phyloP scores from a whole-genome alignment of 2,329 filamentous ascomycete genomes.

The Colletotrichum sp. region DNA sequence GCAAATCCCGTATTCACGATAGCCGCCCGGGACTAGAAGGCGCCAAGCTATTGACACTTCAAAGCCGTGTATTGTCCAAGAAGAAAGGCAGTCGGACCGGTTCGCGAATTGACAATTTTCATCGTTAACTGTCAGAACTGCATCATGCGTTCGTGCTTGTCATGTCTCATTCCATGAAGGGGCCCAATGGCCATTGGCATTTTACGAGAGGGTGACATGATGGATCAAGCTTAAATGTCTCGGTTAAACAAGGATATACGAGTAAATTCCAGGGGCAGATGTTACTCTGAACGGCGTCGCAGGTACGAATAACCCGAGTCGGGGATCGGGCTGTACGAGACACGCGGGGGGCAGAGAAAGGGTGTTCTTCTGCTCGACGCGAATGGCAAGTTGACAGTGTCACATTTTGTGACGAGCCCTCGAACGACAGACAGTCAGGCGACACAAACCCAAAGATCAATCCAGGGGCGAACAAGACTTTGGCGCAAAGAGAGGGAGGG shows the following conservation, averaged over 20 bases:
- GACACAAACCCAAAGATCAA: background rate
- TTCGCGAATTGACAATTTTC: background rate
- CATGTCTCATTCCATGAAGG: background rate
- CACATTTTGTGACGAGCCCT: background rate
- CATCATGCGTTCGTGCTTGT: background rate
- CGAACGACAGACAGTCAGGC: background rate
- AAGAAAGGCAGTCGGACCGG: background rate
- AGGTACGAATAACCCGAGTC: background rate
- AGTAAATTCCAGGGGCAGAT: background rate
- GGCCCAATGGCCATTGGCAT: background rate
- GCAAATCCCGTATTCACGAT: background rate
- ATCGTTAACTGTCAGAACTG: background rate
- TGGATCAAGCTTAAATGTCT: background rate
- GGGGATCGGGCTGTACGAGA: background rate
- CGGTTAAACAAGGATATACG: background rate
- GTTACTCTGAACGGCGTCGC: background rate
- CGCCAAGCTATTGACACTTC: background rate
- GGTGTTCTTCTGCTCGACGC: background rate
- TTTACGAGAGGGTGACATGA: background rate
- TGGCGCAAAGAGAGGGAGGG: background rate
- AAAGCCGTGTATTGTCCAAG: too few relatives aligned
- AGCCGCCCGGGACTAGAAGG: background rate
- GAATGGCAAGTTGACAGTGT: background rate
- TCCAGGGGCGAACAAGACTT: background rate
- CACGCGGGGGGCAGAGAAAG: background rate